Evolutionary conservation across 306 rosid genomes (phyloP).

Genomic region (cucumber (Cucumis sativus)): DNA sequence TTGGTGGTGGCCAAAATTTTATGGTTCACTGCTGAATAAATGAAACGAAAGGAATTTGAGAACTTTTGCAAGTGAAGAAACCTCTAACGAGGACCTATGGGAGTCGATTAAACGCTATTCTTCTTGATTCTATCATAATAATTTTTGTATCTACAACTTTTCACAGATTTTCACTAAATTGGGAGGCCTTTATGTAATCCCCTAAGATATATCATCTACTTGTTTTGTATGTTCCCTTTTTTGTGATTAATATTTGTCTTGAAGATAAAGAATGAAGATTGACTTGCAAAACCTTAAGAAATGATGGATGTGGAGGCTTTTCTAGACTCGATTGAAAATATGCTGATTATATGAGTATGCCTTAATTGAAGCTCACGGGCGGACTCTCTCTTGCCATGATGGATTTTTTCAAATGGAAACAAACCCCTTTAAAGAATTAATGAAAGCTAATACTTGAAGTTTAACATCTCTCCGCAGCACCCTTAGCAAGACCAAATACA

Average conservation of each 20-base stretch:
- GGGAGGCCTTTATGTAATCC: neutral
- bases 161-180: neutral
- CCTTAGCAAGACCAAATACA: no score
- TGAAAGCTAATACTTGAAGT: no score
- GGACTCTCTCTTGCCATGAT: neutral
- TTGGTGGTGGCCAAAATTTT: neutral
- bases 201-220: neutral
- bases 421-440: no score
- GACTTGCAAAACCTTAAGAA: neutral
- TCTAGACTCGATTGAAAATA: neutral
- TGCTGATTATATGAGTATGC: neutral
- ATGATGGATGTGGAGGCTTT: neutral
- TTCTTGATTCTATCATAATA: neutral
- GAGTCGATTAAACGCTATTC: neutral
- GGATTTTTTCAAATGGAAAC: neutral
- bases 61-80: neutral
- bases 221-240: neutral
- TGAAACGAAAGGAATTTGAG: neutral
- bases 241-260: neutral
- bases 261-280: neutral
- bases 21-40: neutral
- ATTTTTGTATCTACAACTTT: neutral
- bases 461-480: no score
- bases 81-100: neutral
- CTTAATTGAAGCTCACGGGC: neutral